Base-by-base conservation (phyloP, 805 yeast genomes). In the Wickerhamiella shivajii region DNA sequence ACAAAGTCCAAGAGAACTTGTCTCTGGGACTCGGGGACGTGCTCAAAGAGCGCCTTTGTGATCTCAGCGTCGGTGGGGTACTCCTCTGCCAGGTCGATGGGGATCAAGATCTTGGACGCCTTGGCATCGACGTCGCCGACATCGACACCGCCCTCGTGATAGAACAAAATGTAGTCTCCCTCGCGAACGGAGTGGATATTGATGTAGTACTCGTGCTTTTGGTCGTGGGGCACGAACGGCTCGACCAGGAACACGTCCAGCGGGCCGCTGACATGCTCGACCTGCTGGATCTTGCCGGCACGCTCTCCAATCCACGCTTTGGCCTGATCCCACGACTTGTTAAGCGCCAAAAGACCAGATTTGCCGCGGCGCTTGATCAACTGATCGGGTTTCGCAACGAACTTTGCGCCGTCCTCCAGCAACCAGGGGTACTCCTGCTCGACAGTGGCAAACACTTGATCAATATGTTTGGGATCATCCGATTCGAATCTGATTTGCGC, bases 71-170 rank as follows among this genome's bases (percentile, higher is more conserved):
- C 53, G 36, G 59, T 43, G 21, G 66, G 66, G 49, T 61, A 61
- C 36, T 49, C 51, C 32, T 44, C 44, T 38, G 51, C 51, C 30
- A 62, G 49, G 43, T 61, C 66, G 24, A 61, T 63, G 14, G 66
- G 64, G 35, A 61, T 56, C 41, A 60, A 44, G 25, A 61, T 40
- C 52, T 57, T 57, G 18, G 60, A 45, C 24, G 66, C 66, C 55
- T 61, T 61, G 39, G 66, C 52, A 39, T 61, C 66, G 23, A 61
- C 66, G 34, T 61, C 66, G 19, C 66, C 66, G 18, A 61, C 66
- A 35, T 61, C 66, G 26, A 61, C 66, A 43, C 66, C 66, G 27
- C 66, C 66, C 49, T 62, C 66, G 48, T 61, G 64, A 53, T 61
- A 61, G 47, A 61, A 61, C 40, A 62, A 53, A 34, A 61, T 61